phyloP scores from a whole-genome alignment of 2,329 filamentous ascomycete genomes.

The Trichocomaceae sp. region DNA sequence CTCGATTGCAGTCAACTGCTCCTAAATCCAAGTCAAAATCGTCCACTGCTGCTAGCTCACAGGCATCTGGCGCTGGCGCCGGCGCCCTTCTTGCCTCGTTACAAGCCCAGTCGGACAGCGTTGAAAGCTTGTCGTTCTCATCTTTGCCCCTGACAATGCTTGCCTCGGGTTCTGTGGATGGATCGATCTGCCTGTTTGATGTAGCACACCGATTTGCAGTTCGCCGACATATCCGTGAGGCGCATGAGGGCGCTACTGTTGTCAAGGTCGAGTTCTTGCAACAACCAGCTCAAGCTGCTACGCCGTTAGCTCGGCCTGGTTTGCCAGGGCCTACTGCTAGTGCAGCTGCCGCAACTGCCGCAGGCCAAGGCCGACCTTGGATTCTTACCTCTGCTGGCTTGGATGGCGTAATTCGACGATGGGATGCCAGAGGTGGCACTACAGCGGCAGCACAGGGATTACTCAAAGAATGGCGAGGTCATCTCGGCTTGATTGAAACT shows the following conservation, averaged over 20 bases:
- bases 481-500: conserved; percentile 43
- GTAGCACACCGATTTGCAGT: conserved; percentile 78
- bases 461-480: conserved; percentile 82
- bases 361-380: conserved; percentile 48
- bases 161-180: conserved; percentile 59
- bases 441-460: conserved; percentile 62
- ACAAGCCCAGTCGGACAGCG: conserved; percentile 68
- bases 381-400: conserved; percentile 82
- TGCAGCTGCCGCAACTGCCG: conserved; percentile 19
- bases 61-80: conserved; percentile 50
- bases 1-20: conserved; percentile 49
- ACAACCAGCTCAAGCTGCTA: conserved; percentile 33
- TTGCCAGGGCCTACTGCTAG: conserved; percentile 19
- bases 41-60: conserved; percentile 30
- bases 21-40: conserved; percentile 48
- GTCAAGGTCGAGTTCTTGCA: conserved; percentile 84
- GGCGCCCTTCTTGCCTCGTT: conserved; percentile 75
- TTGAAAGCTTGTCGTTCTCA: conserved; percentile 67
- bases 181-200: conserved; percentile 77
- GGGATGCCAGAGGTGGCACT: conserved; percentile 70
- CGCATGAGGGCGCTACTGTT: conserved; percentile 81
- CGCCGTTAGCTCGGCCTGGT: conserved; percentile 17
- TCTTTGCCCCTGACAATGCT: conserved; percentile 55
- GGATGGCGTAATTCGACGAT: conserved; percentile 82
- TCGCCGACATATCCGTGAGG: conserved; percentile 71